Conservation (phyloP, 768 basidiomycete genomes). For the Tricholoma sp. region DNA sequence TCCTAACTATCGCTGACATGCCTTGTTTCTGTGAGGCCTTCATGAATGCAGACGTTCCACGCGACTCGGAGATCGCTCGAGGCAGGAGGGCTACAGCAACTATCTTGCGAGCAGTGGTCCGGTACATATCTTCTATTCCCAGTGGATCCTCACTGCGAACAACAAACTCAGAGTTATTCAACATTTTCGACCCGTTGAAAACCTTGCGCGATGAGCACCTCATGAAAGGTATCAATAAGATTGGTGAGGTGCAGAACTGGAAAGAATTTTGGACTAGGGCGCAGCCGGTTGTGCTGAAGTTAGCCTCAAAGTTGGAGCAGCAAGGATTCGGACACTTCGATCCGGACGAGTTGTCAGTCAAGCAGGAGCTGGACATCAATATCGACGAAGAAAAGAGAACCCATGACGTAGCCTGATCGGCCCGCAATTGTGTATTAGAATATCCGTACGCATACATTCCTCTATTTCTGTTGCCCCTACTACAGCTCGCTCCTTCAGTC, state of each 20-base stretch:
- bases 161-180: slow-evolving; percentile 18
- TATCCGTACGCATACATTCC: too few species aligned
- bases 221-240: not conserved
- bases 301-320: slow-evolving; percentile 20
- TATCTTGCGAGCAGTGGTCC: slow-evolving; percentile 16
- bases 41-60: slow-evolving; percentile 14
- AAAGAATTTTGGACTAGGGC: slow-evolving; percentile 18
- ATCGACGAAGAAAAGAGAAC: not conserved
- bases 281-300: slow-evolving; percentile 18
- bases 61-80: slow-evolving; percentile 21
- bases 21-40: slow-evolving; percentile 15
- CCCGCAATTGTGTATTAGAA: too few species aligned
- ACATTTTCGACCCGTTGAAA: slow-evolving; percentile 19
- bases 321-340: slow-evolving; percentile 18
- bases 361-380: not conserved
- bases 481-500: too few species aligned
- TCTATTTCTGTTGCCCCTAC: too few species aligned
- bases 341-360: slow-evolving; percentile 11
- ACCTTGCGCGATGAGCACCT: slow-evolving; percentile 19
- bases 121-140: slow-evolving; percentile 17
- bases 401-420: not conserved
- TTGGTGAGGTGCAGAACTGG: slow-evolving; percentile 11
- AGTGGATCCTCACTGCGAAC: slow-evolving; percentile 12
- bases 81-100: slow-evolving; percentile 16
- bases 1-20: not conserved